Percentiles rank a stretch among this genome's conserved stretches.
Evolutionary conservation across 768 basidiomycete genomes (phyloP).

Genomic region (Trametes villosa): DNA sequence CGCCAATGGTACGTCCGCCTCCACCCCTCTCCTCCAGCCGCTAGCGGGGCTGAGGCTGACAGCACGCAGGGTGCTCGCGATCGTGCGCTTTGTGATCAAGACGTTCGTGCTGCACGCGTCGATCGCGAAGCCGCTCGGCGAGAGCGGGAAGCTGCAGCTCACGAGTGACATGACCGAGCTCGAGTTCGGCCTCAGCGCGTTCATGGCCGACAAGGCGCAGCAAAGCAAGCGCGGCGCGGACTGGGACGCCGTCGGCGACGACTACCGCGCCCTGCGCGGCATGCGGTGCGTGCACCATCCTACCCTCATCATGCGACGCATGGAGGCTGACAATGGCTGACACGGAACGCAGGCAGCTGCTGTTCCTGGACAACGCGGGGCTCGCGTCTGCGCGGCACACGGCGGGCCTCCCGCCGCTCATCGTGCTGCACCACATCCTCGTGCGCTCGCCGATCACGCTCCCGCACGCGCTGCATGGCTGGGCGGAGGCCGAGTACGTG

Average conservation of each 20-base stretch:
- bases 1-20: conserved; percentile 65
- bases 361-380: conserved; percentile 83
- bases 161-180: conserved; percentile 96
- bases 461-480: conserved; percentile 88
- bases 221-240: conserved; percentile 64
- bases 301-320: neutral
- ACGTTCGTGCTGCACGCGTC: conserved; percentile 94
- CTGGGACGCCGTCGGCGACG: conserved; percentile 80
- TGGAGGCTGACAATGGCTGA: neutral
- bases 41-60: neutral
- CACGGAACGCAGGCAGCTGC: conserved; percentile 62
- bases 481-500: conserved; percentile 96
- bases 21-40: neutral
- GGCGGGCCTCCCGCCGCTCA: conserved; percentile 77
- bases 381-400: conserved; percentile 72
- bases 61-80: conserved; percentile 36
- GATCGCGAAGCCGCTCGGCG: conserved; percentile 88
- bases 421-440: conserved; percentile 90
- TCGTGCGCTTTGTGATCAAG: conserved; percentile 80
- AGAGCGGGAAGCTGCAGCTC: conserved; percentile 91
- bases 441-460: conserved; percentile 86
- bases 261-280: conserved; percentile 83
- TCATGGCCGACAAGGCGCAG: conserved; percentile 57
- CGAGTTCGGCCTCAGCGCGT: conserved; percentile 88
- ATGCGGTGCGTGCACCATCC: conserved; percentile 63